phyloP scores from a whole-genome alignment of 106 monocot species.

The Gastrodia elata region DNA sequence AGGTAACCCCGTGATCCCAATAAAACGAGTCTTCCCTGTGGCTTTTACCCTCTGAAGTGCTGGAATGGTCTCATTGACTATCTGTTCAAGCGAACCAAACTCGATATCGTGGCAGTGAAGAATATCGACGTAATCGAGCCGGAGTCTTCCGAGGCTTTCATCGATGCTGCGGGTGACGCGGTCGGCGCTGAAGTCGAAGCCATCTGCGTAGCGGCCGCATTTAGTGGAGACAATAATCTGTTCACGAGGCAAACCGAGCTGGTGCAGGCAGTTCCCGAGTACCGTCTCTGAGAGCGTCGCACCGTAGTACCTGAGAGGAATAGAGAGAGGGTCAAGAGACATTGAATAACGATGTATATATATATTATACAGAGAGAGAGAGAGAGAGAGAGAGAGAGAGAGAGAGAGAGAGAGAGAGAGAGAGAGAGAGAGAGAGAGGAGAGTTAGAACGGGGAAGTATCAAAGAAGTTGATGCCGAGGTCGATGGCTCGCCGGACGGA shows the following conservation, averaged over 20 bases:
- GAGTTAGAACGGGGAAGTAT: constrained; percentile 85
- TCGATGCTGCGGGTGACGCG: constrained; percentile 72
- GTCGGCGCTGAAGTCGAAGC: constrained; percentile 87
- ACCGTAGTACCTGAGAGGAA: constrained; percentile 63
- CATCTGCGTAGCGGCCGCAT: constrained; percentile 74
- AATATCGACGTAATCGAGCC: constrained; percentile 86
- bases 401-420: too few species aligned
- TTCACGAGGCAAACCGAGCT: constrained; percentile 35
- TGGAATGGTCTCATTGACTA: constrained; percentile 88
- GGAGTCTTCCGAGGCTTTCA: constrained; percentile 66
- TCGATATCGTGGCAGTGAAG: constrained; percentile 94
- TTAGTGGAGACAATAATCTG: constrained; percentile 69
- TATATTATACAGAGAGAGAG: too few species aligned
- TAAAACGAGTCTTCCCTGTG: constrained; percentile 59
- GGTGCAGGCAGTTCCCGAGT: constrained; percentile 64
- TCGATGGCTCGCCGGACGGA: constrained; percentile 62
- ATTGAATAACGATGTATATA: too few species aligned
- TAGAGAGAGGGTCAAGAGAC: too few species aligned
- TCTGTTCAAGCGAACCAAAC: constrained; percentile 86
- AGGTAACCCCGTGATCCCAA: constrained; percentile 83
- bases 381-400: neutral
- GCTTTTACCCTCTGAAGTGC: constrained; percentile 67
- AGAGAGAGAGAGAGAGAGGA: neutral
- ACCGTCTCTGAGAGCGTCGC: constrained; percentile 80
- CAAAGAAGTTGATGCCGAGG: constrained; percentile 97